phyloP scores from a whole-genome alignment of 2,329 filamentous ascomycete species.

The Beauveria varroae region DNA sequence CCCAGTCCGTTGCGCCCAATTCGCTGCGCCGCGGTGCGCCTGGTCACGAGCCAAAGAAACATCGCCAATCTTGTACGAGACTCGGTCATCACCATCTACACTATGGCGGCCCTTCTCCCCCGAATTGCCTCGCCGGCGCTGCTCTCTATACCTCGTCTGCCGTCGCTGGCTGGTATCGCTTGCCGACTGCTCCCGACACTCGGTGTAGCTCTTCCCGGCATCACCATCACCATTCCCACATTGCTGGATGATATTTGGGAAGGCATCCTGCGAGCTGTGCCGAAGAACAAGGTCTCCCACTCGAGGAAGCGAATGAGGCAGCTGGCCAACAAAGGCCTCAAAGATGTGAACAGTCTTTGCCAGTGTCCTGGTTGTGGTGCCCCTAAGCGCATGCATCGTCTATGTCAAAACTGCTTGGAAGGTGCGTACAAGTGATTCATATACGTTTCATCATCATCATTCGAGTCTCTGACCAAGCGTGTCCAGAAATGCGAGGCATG shows the following conservation, averaged over 20 bases:
- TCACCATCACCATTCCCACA: constrained; percentile 47
- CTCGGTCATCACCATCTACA: constrained; percentile 15
- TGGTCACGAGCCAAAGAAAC: not conserved
- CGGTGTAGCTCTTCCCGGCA: constrained; percentile 51
- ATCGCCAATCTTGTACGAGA: not conserved
- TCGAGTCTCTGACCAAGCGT: constrained; percentile 9
- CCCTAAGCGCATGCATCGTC: constrained; percentile 76
- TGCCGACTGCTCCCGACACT: constrained; percentile 45
- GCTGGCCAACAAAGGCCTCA: constrained; percentile 89
- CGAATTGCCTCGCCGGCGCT: constrained; percentile 38
- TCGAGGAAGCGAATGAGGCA: constrained; percentile 90
- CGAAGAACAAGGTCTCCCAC: constrained; percentile 98
- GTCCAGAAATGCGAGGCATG: constrained; percentile 38
- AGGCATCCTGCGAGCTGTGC: constrained; percentile 81
- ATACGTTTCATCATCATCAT: too few species aligned
- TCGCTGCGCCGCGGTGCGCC: not conserved
- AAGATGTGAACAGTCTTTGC: constrained; percentile 82
- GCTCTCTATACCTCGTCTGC: constrained; percentile 34
- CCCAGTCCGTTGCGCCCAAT: not conserved
- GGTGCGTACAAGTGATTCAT: constrained; percentile 47
- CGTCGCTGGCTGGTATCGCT: constrained; percentile 35
- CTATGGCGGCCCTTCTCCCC: constrained; percentile 50
- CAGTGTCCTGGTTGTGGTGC: constrained; percentile 85
- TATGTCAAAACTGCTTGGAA: constrained; percentile 81
- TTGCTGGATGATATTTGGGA: constrained; percentile 86